phyloP scores from a whole-genome alignment of 371 early-diverging fungal genomes.

The Choanephora cucurbitarum region DNA sequence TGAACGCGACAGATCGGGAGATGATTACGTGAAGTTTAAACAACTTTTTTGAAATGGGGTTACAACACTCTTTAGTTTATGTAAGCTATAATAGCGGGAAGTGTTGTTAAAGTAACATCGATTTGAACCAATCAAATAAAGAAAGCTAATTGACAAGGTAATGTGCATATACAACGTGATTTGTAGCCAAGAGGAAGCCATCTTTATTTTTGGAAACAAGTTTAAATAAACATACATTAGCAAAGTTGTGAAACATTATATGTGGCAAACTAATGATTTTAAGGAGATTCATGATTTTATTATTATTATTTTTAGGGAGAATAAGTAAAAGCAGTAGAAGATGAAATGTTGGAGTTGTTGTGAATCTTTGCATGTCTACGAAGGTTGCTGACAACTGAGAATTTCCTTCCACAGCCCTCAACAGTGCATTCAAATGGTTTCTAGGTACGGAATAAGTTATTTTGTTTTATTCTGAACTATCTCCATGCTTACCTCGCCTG shows the following conservation, averaged over 20 bases:
- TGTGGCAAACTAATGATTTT: background rate
- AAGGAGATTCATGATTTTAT: background rate
- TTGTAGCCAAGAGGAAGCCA: too few relatives aligned
- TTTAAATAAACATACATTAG: background rate
- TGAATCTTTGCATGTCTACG: constrained; percentile 44
- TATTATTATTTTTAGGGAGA: background rate
- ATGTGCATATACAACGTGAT: too few relatives aligned
- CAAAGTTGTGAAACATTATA: too few relatives aligned
- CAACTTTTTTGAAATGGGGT: too few relatives aligned
- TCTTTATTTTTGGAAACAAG: too few relatives aligned
- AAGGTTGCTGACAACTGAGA: constrained; percentile 40
- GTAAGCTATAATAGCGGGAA: too few relatives aligned
- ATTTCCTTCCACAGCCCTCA: constrained; percentile 33
- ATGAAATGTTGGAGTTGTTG: background rate
- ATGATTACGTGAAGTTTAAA: too few relatives aligned
- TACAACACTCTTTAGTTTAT: too few relatives aligned
- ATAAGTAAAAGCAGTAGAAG: background rate
- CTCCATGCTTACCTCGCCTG: constrained; percentile 32
- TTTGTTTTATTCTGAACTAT: background rate
- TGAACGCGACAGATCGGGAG: too few relatives aligned
- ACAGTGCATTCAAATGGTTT: constrained; percentile 37
- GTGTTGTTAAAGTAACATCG: too few relatives aligned
- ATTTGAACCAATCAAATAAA: too few relatives aligned
- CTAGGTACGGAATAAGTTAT: constrained; percentile 5
- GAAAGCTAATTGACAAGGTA: too few relatives aligned